Conservation (phyloP, 345 rosid genomes). For the Citrus mangshanensis region DNA sequence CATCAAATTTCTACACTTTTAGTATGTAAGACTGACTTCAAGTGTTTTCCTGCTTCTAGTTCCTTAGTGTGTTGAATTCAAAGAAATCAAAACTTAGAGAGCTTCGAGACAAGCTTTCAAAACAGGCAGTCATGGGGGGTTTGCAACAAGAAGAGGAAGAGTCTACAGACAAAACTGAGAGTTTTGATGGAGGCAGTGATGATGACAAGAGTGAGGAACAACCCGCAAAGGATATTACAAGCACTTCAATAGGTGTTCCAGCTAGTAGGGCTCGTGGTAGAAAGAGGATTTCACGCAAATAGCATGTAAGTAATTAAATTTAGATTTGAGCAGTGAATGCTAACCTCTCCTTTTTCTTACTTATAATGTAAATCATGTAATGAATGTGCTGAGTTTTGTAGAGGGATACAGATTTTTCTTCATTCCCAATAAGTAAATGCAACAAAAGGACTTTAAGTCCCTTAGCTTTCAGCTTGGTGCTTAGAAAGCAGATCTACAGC, state of each 20-base stretch:
- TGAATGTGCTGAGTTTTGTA: not conserved
- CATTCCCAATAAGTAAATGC: not conserved
- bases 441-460: not conserved
- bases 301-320: slow-evolving; percentile 1
- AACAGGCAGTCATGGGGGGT: slow-evolving; percentile 34
- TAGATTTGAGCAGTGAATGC: not conserved
- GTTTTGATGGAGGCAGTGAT: slow-evolving; percentile 48
- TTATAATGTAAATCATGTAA: not conserved
- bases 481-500: not conserved
- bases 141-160: slow-evolving; percentile 47
- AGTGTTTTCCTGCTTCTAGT: slow-evolving; percentile 36
- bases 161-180: slow-evolving; percentile 59
- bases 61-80: slow-evolving; percentile 63
- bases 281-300: slow-evolving; percentile 38
- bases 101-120: slow-evolving; percentile 59
- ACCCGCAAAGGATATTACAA: slow-evolving; percentile 28
- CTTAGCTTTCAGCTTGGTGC: not conserved
- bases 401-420: not conserved
- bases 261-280: slow-evolving; percentile 33
- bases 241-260: slow-evolving; percentile 32
- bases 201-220: slow-evolving; percentile 42
- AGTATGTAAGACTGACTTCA: not conserved
- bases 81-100: slow-evolving; percentile 86
- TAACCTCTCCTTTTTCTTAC: not conserved
- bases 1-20: not conserved